A percentile compares a stretch with the other conserved stretches of the same genome.
phyloP scores from a whole-genome alignment of 805 yeast species.

The Cyberlindnera misumaiensis region DNA sequence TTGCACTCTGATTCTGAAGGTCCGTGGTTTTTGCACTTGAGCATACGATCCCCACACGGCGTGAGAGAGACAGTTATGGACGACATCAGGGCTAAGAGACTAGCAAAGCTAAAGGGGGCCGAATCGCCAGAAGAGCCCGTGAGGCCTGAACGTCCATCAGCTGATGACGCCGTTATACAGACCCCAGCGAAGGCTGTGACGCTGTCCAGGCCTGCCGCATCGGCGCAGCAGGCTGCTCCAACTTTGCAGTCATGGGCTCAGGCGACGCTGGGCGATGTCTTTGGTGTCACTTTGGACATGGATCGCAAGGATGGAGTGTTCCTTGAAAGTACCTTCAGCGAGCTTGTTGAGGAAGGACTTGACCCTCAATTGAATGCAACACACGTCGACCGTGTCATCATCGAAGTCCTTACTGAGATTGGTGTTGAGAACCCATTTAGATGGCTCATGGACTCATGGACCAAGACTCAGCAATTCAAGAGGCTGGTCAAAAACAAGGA shows the following conservation, averaged over 20 bases:
- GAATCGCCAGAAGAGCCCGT: not conserved
- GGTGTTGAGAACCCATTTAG: constrained; percentile 43
- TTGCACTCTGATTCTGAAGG: no score
- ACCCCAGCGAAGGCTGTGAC: not conserved
- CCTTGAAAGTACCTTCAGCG: constrained; percentile 19
- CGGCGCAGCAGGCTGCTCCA: not conserved
- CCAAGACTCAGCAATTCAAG: constrained; percentile 32
- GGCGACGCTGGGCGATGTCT: constrained; percentile 9
- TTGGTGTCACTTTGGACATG: constrained; percentile 17
- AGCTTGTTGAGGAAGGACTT: constrained; percentile 15
- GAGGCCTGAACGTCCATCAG: not conserved
- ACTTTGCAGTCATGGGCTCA: constrained; percentile 8
- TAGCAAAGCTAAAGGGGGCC: constrained; percentile 15
- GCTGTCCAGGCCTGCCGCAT: not conserved
- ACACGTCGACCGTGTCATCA: constrained; percentile 41
- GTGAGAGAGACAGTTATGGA: no score
- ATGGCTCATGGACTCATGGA: constrained; percentile 43
- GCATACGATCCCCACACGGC: no score
- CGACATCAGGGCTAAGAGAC: constrained; percentile 32
- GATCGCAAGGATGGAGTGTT: constrained; percentile 8
- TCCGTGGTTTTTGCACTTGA: no score
- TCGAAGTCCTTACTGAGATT: constrained; percentile 49
- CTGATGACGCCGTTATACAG: constrained; percentile 1
- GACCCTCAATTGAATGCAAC: constrained; percentile 15
- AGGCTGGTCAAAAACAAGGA: constrained; percentile 38